phyloP scores from a whole-genome alignment of 192 early-diverging fungal genomes.

The Backusella sp. region DNA sequence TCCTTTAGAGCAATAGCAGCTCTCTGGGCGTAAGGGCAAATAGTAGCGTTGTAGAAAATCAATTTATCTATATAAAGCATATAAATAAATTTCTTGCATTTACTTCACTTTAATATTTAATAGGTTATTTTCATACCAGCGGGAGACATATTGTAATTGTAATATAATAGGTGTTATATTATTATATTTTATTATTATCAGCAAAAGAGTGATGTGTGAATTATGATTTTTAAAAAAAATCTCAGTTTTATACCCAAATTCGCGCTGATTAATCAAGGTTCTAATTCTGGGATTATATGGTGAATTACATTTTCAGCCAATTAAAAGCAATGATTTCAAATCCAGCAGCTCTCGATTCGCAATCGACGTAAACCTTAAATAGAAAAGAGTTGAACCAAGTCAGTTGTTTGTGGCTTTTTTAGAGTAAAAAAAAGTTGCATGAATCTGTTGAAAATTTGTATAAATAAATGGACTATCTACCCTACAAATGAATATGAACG shows the following conservation, averaged over 20 bases:
- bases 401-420: neutral
- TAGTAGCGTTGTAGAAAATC: slow-evolving; percentile 54
- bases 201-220: neutral
- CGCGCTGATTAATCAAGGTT: slow-evolving; percentile 5
- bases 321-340: neutral
- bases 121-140: neutral
- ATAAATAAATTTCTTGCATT: neutral
- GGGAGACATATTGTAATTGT: neutral
- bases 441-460: neutral
- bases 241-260: neutral
- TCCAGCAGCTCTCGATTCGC: neutral
- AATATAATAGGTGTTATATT: neutral
- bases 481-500: neutral
- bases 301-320: neutral
- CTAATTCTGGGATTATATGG: neutral
- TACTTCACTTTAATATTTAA: neutral
- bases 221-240: neutral
- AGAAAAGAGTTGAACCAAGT: neutral
- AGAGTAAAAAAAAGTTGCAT: neutral
- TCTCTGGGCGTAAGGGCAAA: slow-evolving; percentile 74
- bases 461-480: neutral
- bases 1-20: slow-evolving; percentile 61
- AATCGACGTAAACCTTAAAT: neutral
- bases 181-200: neutral
- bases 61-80: slow-evolving; percentile 30